These are phyloP conservation scores for Pestalotiopsis sp. DNA, from an alignment of 2,329 filamentous ascomycete species.

Conservation along the genomic window DNA sequence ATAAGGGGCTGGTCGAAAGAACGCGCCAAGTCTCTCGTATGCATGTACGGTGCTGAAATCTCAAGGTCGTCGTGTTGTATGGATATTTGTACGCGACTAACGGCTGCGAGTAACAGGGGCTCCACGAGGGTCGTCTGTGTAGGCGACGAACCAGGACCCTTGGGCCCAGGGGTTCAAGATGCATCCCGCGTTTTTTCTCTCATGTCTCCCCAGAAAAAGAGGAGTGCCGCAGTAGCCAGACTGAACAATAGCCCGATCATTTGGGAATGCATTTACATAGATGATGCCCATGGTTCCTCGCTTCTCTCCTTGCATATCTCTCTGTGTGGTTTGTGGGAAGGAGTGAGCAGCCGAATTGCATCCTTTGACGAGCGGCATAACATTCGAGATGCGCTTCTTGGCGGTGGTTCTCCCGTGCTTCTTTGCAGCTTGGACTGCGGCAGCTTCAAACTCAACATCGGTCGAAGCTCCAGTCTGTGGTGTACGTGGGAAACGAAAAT, in stretches of 20 bases:
- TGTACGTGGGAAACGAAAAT: not conserved
- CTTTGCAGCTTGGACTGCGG: not conserved
- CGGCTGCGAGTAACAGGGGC: not conserved
- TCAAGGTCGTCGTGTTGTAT: not conserved
- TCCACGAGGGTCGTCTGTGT: conserved; percentile 3
- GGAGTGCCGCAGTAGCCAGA: not conserved
- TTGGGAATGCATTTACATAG: conserved; percentile 1
- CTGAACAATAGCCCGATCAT: not conserved
- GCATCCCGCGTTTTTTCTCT: not conserved
- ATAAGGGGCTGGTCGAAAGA: no score
- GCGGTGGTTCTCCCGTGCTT: not conserved
- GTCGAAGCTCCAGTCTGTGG: conserved; percentile 7
- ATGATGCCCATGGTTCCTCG: not conserved
- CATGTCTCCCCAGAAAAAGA: not conserved
- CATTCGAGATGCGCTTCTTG: conserved; percentile 8
- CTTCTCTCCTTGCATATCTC: not conserved
- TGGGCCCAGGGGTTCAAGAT: not conserved
- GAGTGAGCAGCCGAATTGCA: not conserved
- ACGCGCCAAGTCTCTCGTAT: no score
- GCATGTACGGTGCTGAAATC: not conserved
- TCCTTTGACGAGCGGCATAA: not conserved
- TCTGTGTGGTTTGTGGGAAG: not conserved
- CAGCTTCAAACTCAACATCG: not conserved
- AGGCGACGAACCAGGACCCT: not conserved
- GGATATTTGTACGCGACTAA: not conserved